Base-by-base conservation (phyloP, 176 grass and related monocot species). In the Aegilops longissima region DNA sequence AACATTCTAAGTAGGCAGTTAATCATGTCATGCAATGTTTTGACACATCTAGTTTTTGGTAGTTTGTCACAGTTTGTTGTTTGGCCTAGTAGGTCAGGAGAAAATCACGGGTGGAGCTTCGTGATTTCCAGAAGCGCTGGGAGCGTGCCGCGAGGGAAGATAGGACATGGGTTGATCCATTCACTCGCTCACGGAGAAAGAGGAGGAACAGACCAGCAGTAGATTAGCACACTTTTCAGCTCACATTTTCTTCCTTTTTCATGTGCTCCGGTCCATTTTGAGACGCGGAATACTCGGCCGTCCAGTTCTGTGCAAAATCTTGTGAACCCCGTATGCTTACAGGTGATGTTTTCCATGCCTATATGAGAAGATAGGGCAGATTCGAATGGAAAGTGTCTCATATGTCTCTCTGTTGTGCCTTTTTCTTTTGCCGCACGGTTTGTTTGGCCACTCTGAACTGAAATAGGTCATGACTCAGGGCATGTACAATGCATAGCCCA, bases 71-170 rank as follows among this genome's bases (percentile, higher is more conserved):
- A 84, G 64, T 62, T 59, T 78, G 29, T 38, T n/a, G 52, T 47
- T 54, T 66, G 5, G 34, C 24, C 52, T 24, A 16, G 12, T 66
- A 95, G 93, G 36, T 92, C 67, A 86, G 93, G 80, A 92, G 90
- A 87, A 87, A 76, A 82, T 88, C 93, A 12, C 58, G 83, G 21
- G 44, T 76, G 3, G 93, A 97, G 86, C 92, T 93, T 83, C 73
- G 69, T 33, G 74, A 78, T 73, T 94, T 97, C 44, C 87, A 94
- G 80, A 89, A 87, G 73, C 79, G 94, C 12, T 97, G 94, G 94
- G 78, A 94, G 34, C 66, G 81, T 30, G 94, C 94, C 5, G 10
- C 82, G 23, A 94, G 79, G 78, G 94, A 94, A 88, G 92, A 92
- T 35, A 69, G 78, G 75, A 74, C 63, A 38, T 97, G 94, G 94